Evolutionary conservation across 2,329 filamentous ascomycete species (phyloP), one percentile per base, ranked within the genome.

Genomic region (Arachnomyces sp.): DNA sequence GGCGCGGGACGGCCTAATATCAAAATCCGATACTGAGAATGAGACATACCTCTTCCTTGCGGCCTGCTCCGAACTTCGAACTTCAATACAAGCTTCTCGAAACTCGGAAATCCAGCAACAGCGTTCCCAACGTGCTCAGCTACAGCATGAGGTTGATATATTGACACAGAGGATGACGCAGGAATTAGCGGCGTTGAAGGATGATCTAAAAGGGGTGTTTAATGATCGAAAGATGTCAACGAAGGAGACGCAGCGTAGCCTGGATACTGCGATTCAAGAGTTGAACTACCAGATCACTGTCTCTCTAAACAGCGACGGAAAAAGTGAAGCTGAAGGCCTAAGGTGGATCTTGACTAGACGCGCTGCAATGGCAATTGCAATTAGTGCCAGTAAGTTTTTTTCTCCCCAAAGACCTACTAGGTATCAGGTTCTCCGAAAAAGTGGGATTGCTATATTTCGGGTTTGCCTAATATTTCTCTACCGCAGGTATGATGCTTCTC

Each of bases 221-320:
- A 90, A 96, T 56, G 90, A 98, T 59, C 79, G 93, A 32, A 92
- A 90, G 60, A 94, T 96, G 84, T 77, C 79, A 2, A 88, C 94
- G 2, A 72, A 88, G 40, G 84, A 90, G 61, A 85, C 95, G 60
- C 88, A 95, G 64, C 81, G 88, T 57, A 73, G 74, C 5, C 82
- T 85, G 56, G 90, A 96, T 57, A 84, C 83, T 37, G 81, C 81
- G 73, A 89, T 94, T 47, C 89, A 95, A 71, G 84, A 94, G 67
- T 74, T 96, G 51, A 94, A 90, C 64, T 94, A 96, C 66, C 92
- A 94, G 60, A 96, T 98, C 61, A 93, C 85, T 15, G 87, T 94
- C 25, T 74, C 78, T 31, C 74, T 98, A 32, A 93, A 87, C 60
- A 92, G 86, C 46, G 92, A 96, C 61, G 80, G 84, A 35, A 89